phyloP scores from a whole-genome alignment of 495 filamentous ascomycete genomes.

The Hyaloscypha finlandica region DNA sequence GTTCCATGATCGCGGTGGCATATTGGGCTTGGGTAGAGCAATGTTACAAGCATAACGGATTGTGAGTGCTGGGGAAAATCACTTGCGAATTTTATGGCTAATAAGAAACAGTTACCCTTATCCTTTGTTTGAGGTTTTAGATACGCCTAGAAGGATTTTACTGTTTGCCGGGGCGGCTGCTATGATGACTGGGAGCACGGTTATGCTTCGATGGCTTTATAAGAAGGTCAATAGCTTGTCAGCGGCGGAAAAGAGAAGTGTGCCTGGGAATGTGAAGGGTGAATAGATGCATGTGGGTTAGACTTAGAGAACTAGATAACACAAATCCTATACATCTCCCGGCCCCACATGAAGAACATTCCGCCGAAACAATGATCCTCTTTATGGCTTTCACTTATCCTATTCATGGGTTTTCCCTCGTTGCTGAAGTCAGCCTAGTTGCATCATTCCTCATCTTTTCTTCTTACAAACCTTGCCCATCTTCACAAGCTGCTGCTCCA shows the following conservation, averaged over 20 bases:
- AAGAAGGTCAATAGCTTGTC: slow-evolving; percentile 66
- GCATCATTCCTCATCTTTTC: too few relatives aligned
- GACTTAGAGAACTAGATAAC: background rate
- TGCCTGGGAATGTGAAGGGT: slow-evolving; percentile 32
- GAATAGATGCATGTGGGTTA: slow-evolving; percentile 19
- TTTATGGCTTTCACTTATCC: too few relatives aligned
- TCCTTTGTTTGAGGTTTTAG: slow-evolving; percentile 71
- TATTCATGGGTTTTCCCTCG: too few relatives aligned
- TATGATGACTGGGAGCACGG: slow-evolving; percentile 71
- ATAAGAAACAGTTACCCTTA: slow-evolving; percentile 72
- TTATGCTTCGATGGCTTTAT: slow-evolving; percentile 67
- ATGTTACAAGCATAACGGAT: slow-evolving; percentile 75
- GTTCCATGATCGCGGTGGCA: slow-evolving; percentile 62
- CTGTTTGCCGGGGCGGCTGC: slow-evolving; percentile 71
- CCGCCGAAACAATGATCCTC: too few relatives aligned
- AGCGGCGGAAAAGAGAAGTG: slow-evolving; percentile 35
- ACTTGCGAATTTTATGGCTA: slow-evolving; percentile 24
- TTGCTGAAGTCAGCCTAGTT: too few relatives aligned
- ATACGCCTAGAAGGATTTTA: slow-evolving; percentile 58
- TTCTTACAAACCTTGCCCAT: too few relatives aligned
- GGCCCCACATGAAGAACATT: too few relatives aligned
- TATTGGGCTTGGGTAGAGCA: slow-evolving; percentile 92
- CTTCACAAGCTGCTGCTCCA: too few relatives aligned
- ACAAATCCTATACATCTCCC: too few relatives aligned
- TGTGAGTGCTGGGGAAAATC: slow-evolving; percentile 44